phyloP scores from a whole-genome alignment of 352 stramenopile species.

The Thraustochytrium sp. region DNA sequence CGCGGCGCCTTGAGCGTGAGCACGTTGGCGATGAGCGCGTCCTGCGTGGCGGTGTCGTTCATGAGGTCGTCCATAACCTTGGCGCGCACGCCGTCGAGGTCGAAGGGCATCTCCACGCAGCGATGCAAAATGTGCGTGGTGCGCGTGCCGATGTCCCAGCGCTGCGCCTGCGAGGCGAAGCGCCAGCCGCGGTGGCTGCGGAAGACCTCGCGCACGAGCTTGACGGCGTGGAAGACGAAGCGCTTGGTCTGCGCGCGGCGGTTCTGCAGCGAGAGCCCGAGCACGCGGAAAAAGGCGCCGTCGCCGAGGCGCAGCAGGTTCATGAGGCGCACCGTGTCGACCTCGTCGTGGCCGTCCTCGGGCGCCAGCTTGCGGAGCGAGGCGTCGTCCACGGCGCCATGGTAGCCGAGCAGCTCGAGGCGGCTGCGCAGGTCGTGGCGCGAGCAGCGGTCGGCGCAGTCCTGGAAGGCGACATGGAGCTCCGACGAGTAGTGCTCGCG shows the following conservation, averaged over 20 bases:
- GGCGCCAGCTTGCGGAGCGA: not conserved
- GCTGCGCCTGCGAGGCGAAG: not conserved
- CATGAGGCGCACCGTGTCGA: not conserved
- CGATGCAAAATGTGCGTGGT: constrained; percentile 13
- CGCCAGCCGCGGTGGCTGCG: constrained; percentile 17
- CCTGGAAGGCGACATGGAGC: not conserved
- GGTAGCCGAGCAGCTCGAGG: constrained; percentile 1
- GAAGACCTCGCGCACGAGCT: constrained; percentile 31
- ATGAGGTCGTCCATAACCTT: constrained; percentile 39
- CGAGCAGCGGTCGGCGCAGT: not conserved
- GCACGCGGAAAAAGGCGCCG: constrained; percentile 22
- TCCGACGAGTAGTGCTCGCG: constrained; percentile 21
- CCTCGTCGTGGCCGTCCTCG: not conserved
- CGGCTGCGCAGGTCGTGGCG: not conserved
- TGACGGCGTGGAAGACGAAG: constrained; percentile 27
- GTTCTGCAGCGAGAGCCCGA: constrained; percentile 12
- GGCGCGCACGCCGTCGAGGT: not conserved
- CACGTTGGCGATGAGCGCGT: constrained; percentile 2
- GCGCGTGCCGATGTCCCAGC: not conserved
- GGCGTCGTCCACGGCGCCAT: not conserved
- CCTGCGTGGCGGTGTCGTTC: constrained; percentile 31
- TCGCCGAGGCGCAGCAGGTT: not conserved
- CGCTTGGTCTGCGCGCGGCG: not conserved
- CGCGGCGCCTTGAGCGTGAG: not conserved
- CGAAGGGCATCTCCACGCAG: not conserved